Base-by-base conservation (phyloP, 2,329 filamentous ascomycete species). In the Trichoderma sp. region DNA sequence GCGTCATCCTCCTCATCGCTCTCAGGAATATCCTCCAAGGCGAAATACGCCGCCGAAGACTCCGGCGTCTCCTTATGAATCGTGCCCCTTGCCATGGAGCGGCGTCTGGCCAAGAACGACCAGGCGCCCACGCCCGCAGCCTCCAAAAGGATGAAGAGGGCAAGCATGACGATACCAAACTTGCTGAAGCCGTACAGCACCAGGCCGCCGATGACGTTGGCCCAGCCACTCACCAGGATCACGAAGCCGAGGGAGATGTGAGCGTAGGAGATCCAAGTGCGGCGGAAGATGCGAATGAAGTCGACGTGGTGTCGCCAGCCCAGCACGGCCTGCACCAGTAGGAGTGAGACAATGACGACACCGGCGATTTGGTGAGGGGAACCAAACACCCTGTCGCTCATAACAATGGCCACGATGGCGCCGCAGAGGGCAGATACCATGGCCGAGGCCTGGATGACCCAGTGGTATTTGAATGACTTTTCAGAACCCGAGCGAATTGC, bases 261-360 rank as follows among this genome's bases (percentile, higher is more conserved):
- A 6, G 47, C 66, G 58, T 74, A 70, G 4, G 73, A 76, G 20
- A 75, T 72, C 73, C 66, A 73, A 0, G 74, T 75, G n/a, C 74
- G 68, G 13, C 73, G 74, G 11, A 67, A 71, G 23, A 74, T 73
- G 39, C 73, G 72, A 13, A 76, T 53, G 57, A 75, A 75, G 32
- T 70, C 57, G 12, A 75, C 30, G 53, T 76, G 74, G 34, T 76
- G 74, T n/a, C 71, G 73, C 71, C 72, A 75, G 43, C 74, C 74
- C 1, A 75, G 39, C 9, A 55, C 50, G 5, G 71, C 71, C 12
- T 75, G 74, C 6, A 72, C 58, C 1, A 67, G 5, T 6, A 76
- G 66, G 11, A 73, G 47, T 1, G 26, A 50, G 36, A 72, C 59
- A 23, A 76, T 68, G 6, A 28, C 30, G 4, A 74, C 6, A 7